Percentiles rank a stretch among this genome's conserved stretches.
Conservation (phyloP, 1,284 basidiomycete species). For the Heterobasidion parviporum region DNA sequence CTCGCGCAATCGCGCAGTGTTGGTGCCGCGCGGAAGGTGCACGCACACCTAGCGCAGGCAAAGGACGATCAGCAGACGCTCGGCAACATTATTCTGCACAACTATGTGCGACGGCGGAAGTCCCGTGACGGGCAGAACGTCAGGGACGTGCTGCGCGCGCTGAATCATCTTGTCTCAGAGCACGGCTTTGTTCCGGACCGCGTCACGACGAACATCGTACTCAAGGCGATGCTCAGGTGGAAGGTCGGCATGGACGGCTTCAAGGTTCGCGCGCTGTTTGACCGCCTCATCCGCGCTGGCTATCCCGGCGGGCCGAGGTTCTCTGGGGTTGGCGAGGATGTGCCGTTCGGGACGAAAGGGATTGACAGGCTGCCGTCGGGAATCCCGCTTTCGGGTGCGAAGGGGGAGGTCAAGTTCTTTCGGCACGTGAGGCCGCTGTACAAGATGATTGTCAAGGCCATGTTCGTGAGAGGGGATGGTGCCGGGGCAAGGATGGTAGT, state of each 20-base stretch:
- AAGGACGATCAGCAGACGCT: constrained; percentile 25
- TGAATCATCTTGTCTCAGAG: constrained; percentile 29
- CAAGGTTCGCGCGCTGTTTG: constrained; percentile 48
- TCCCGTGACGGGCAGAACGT: constrained; percentile 35
- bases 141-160: constrained; percentile 29
- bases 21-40: constrained; percentile 33
- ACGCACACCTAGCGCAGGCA: constrained; percentile 18
- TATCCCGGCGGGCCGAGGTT: constrained; percentile 34
- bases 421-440: constrained; percentile 56
- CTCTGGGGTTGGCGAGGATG: constrained; percentile 16
- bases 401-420: constrained; percentile 35
- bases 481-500: constrained; percentile 44
- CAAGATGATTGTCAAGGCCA: constrained; percentile 61
- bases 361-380: neutral
- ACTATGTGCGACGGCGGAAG: constrained; percentile 18
- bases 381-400: constrained; percentile 12
- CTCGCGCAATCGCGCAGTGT: constrained; percentile 15
- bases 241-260: constrained; percentile 26
- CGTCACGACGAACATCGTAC: constrained; percentile 55
- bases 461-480: constrained; percentile 44
- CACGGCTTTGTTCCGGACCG: constrained; percentile 48
- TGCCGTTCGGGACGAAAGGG: constrained; percentile 33
- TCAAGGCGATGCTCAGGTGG: constrained; percentile 50
- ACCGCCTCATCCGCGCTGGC: constrained; percentile 45
- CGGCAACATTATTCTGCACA: constrained; percentile 50